Evolutionary conservation across 805 yeast species (phyloP).

Genomic region (Barnettozyma pratensis): DNA sequence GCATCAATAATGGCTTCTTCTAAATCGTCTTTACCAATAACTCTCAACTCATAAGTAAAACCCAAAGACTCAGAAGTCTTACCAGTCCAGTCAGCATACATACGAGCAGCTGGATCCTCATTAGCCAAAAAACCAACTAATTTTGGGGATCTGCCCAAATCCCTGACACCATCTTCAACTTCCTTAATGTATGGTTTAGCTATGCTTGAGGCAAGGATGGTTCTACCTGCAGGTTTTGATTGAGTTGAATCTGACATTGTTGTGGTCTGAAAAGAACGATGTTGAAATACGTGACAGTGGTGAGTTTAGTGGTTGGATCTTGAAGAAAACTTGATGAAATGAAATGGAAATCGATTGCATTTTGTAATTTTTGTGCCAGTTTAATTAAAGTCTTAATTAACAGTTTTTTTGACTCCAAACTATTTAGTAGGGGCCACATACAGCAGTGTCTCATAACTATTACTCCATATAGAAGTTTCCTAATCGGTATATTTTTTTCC

Average conservation of each 20-base stretch:
- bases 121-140: constrained; percentile 92
- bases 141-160: constrained; percentile 56
- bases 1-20: constrained; percentile 83
- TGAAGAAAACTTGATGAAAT: not conserved
- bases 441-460: not conserved
- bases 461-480: not conserved
- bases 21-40: constrained; percentile 69
- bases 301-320: not conserved
- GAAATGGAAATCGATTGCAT: too few species aligned
- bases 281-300: not conserved
- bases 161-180: constrained; percentile 50
- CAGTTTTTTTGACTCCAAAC: not conserved
- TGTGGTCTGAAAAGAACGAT: not conserved
- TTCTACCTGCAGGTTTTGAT: constrained; percentile 50
- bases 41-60: constrained; percentile 73
- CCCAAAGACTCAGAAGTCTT: constrained; percentile 86
- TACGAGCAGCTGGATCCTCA: constrained; percentile 88
- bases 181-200: constrained; percentile 81
- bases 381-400: not conserved
- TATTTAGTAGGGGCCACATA: too few species aligned
- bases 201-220: constrained; percentile 81
- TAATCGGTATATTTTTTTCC: not conserved
- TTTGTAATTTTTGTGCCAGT: constrained; percentile 3
- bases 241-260: constrained; percentile 21
- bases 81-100: constrained; percentile 95